phyloP scores from a whole-genome alignment of 2,329 filamentous ascomycete species.

The Exutisphaerella laricina region DNA sequence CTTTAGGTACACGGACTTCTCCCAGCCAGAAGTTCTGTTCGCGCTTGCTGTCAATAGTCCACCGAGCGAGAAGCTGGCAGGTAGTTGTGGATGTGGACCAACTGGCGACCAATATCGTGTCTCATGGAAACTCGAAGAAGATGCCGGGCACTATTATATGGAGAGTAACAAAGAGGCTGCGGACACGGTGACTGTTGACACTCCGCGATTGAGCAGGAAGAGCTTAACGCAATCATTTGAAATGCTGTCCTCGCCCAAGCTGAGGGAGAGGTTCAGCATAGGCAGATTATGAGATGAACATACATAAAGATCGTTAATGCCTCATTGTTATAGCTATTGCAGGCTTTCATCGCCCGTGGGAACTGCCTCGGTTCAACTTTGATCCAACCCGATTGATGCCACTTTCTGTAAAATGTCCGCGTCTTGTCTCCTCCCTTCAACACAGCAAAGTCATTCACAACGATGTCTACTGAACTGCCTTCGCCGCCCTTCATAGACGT shows the following conservation, averaged over 20 bases:
- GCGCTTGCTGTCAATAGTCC: constrained; percentile 53
- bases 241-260: constrained; percentile 31
- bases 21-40: constrained; percentile 11
- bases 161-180: constrained; percentile 36
- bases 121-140: constrained; percentile 36
- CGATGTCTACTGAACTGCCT: constrained; percentile 15
- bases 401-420: no score
- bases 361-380: no score
- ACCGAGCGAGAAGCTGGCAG: constrained; percentile 46
- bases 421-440: background rate
- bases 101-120: constrained; percentile 45
- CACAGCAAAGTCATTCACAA: no score
- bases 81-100: constrained; percentile 54
- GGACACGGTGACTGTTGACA: constrained; percentile 11
- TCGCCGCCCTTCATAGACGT: constrained; percentile 39
- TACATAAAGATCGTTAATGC: no score
- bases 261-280: constrained; percentile 15
- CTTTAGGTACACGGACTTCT: constrained; percentile 2
- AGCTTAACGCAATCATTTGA: constrained; percentile 27
- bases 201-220: constrained; percentile 21
- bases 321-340: no score
- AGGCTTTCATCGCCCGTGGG: no score
- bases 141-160: constrained; percentile 51
- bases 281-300: background rate
- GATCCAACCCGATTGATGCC: no score